Evolutionary conservation across 2,329 filamentous ascomycete genomes (phyloP), one percentile per base, ranked within the genome.

Genomic region (Xylariaceae sp.): DNA sequence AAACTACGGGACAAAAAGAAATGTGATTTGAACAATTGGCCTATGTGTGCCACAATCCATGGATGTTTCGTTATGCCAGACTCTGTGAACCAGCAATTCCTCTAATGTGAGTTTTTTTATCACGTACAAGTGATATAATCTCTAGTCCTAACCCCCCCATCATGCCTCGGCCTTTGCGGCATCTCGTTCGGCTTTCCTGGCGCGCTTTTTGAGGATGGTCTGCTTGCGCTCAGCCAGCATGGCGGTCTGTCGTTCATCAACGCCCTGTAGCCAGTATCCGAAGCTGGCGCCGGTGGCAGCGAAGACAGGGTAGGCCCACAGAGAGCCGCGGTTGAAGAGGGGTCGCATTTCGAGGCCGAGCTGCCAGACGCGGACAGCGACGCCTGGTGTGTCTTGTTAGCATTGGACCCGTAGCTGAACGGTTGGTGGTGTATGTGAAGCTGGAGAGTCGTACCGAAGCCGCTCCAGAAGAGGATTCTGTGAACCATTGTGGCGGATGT

Each of bases 341-440:
- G 93, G 94, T 58, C 92, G 90, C 91, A 96, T 96, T 78, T 99
- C 91, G 71, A 99, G 94, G 68, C 93, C 94, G 71, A 99, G 87
- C 75, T 97, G 94, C 90, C 92, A 97, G 74, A 94, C 83, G 65
- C 93, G 89, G 69, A 92, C 88, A 69, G 89, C 91, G 66, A 97
- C 76, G 79, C 94, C 94, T 99, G 16, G 14, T 41, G 19, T 41
- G 16, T 22, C 47, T 5, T 31, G 9, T 12, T 33, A 14, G 16
- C 34, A 19, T 10, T 31, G 14, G 39, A 31, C 10, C 40, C 22
- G 19, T 47, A 16, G 28, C 36, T 5, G 45, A 17, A 42, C 39
- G 39, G 56, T 52, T 50, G 49, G 42, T 34, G 38, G 39, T 34
- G 42, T 1, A 31, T 18, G 53, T 10, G 17, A 14, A 31, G 18